These are phyloP conservation scores for Mycena indigotica DNA, from an alignment of 768 basidiomycete species.

Conservation along the genomic window DNA sequence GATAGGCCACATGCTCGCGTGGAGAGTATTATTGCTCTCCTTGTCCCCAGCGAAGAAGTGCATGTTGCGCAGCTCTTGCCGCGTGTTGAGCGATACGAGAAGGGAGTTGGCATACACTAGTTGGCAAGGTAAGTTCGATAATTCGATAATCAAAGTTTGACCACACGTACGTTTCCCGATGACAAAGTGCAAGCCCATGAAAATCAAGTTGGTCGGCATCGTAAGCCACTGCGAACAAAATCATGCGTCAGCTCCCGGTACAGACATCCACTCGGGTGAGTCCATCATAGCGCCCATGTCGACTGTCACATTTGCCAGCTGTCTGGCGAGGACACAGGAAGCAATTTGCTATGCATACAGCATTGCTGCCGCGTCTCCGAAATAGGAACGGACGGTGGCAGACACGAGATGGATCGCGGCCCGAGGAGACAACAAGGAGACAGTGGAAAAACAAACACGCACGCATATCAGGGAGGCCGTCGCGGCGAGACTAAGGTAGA, in stretches of 20 bases:
- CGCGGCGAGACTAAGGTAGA: constrained; percentile 31
- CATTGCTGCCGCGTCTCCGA: too few species aligned
- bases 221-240: constrained; percentile 30
- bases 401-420: background rate
- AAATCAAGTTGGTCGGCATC: constrained; percentile 38
- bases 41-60: background rate
- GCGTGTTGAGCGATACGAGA: constrained; percentile 13
- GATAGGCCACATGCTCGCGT: constrained; percentile 2
- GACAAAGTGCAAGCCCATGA: constrained; percentile 40
- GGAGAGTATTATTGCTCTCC: background rate
- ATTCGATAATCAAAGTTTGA: background rate
- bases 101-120: constrained; percentile 21
- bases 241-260: background rate
- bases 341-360: too few species aligned
- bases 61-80: constrained; percentile 13
- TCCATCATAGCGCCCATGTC: background rate
- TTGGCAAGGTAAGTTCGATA: background rate
- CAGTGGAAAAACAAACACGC: constrained; percentile 7
- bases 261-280: background rate
- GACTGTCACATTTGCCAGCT: background rate
- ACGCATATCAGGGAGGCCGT: constrained; percentile 40
- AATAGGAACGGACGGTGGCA: background rate
- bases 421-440: background rate
- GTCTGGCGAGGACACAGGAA: background rate
- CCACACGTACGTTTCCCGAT: constrained; percentile 33